Evolutionary conservation across 2,329 filamentous ascomycete species (phyloP), one percentile per base, ranked within the genome.

Genomic region (Chaetothyriales sp.): DNA sequence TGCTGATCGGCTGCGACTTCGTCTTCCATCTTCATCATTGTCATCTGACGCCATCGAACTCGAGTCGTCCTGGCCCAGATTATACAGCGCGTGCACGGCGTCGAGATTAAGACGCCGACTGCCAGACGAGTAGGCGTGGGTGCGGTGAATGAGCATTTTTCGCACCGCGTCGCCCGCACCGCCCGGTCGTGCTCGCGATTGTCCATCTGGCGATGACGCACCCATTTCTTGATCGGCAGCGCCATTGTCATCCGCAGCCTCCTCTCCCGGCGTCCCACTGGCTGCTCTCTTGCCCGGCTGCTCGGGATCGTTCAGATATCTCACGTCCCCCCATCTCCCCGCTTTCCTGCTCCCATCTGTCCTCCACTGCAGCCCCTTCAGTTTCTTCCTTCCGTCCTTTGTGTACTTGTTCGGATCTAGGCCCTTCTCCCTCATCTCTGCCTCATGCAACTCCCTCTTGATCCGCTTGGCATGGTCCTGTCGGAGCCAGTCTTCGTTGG

Each of bases 401-500:
- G 4, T 64, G 43, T 58, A 55, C 40, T 56, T 49, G 10, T 49
- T 57, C 2, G 59, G 59, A 43, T 61, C 58, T 5, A 68, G 65
- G 29, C 68, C 68, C 43, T 57, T 63, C 44, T 63, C 65, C 15
- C 63, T 61, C 50, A 73, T 72, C 33, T 72, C 70, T 10, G 73
- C 74, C 55, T 77, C 74, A n/a, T 73, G 73, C 18, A 81, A 66
- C 37, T 89, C 86, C 54, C 82, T 78, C 43, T 85, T 79, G 52
- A 94, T 83, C 5, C 85, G 76, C 67, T 92, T 94, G 54, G 86
- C 81, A 63, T 95, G 89, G 64, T 94, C 85, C 47, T 82, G 78
- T 7, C 90, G 85, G 43, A 98, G 75, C 78, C 89, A 98, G 59
- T 94, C 88, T 65, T 92, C 89, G 67, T 98, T 97, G 64, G 89